Conservation (phyloP, 2,329 filamentous ascomycete species). For the Aspergillus arachidicola region DNA sequence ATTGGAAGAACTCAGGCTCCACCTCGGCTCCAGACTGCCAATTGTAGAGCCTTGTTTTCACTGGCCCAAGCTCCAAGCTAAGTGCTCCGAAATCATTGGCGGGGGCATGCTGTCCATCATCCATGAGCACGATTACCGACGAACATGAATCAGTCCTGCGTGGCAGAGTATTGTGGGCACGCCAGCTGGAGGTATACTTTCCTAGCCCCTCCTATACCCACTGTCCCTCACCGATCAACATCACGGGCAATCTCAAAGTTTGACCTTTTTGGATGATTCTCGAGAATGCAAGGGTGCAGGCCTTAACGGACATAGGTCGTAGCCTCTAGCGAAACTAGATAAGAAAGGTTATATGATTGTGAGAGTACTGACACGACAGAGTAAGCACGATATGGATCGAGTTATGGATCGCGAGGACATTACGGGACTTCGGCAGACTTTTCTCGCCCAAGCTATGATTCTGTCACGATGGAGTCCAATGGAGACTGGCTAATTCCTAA, state of each 20-base stretch:
- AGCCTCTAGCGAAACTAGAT: not conserved
- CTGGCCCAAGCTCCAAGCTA: slow-evolving; percentile 12
- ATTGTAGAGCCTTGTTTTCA: not conserved
- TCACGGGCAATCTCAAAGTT: not conserved
- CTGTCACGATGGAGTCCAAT: slow-evolving; percentile 15
- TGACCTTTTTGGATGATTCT: not conserved
- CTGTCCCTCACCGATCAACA: slow-evolving; percentile 4
- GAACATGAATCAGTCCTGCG: not conserved
- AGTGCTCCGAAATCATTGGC: slow-evolving; percentile 6
- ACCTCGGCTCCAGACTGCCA: slow-evolving; percentile 11
- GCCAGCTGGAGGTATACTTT: not conserved
- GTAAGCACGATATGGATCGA: not conserved
- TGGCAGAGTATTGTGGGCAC: not conserved
- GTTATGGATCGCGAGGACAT: not conserved
- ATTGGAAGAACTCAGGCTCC: slow-evolving; percentile 1
- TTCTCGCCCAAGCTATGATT: not conserved
- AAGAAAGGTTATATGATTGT: not conserved
- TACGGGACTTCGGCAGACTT: not conserved
- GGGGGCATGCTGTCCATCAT: slow-evolving; percentile 1
- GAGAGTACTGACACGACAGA: not conserved
- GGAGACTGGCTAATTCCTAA: slow-evolving; percentile 12
- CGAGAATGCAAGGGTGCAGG: slow-evolving; percentile 1
- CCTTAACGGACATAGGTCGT: not conserved
- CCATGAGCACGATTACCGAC: not conserved
- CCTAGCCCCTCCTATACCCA: not conserved